phyloP scores from a whole-genome alignment of 192 early-diverging fungal species.

The Podila verticillata region DNA sequence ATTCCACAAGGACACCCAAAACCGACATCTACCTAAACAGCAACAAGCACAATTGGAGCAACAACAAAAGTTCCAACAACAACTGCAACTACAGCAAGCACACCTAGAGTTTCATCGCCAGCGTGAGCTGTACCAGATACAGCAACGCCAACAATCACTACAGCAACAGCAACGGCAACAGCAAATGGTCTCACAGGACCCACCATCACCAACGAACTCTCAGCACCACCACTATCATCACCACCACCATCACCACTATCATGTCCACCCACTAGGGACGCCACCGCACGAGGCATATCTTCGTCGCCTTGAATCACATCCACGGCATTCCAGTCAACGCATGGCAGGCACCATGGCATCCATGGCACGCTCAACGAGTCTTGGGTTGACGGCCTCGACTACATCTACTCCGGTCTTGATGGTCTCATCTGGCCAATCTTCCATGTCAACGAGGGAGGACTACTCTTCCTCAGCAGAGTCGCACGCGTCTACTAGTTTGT shows the following conservation, averaged over 20 bases:
- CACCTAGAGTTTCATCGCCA: slow-evolving; percentile 42
- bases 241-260: background rate
- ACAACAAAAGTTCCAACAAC: slow-evolving; percentile 16
- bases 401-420: background rate
- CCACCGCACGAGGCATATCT: background rate
- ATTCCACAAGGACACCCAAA: slow-evolving; percentile 35
- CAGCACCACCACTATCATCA: background rate
- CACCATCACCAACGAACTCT: background rate
- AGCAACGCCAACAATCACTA: slow-evolving; percentile 21
- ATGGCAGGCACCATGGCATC: background rate
- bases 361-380: background rate
- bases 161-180: slow-evolving; percentile 4
- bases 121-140: slow-evolving; percentile 15
- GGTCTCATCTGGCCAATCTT: background rate
- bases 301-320: background rate
- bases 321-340: background rate
- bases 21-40: slow-evolving; percentile 12
- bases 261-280: background rate
- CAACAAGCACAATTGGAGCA: slow-evolving; percentile 18
- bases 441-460: no score
- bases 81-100: slow-evolving; percentile 22
- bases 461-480: no score
- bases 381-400: background rate
- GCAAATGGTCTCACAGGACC: background rate
- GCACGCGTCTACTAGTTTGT: background rate